phyloP scores from a whole-genome alignment of 176 grass and related monocot genomes.

The Zizania latifolia region DNA sequence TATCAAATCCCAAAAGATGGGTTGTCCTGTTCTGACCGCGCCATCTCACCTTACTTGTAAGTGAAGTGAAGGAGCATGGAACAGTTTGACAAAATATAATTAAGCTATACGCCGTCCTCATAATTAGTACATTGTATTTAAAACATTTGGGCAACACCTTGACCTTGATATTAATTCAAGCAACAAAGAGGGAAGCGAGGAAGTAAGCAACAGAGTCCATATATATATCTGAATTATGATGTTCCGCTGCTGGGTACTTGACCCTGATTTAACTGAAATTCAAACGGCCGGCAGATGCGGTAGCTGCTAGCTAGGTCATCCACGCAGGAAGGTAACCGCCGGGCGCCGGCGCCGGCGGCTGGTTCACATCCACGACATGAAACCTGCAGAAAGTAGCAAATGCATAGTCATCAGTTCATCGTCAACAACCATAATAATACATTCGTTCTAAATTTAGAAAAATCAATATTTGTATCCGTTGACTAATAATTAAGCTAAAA shows the following conservation, averaged over 20 bases:
- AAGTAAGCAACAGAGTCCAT: not conserved
- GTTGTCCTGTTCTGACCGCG: not conserved
- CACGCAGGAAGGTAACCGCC: conserved; percentile 21
- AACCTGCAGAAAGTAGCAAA: not conserved
- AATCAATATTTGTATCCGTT: no score
- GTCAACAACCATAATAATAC: not conserved
- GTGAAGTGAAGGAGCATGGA: no score
- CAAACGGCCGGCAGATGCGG: not conserved
- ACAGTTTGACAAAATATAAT: not conserved
- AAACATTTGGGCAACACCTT: not conserved
- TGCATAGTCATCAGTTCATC: not conserved
- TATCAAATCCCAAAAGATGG: not conserved
- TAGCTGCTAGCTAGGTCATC: conserved; percentile 29
- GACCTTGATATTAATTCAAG: not conserved
- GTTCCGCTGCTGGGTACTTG: not conserved
- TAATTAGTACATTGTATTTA: not conserved
- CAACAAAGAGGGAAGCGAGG: not conserved
- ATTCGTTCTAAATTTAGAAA: no score
- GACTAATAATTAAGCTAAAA: no score
- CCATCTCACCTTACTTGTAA: not conserved
- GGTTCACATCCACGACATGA: conserved; percentile 25
- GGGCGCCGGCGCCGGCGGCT: not conserved
- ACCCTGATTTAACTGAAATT: not conserved
- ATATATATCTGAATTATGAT: no score
- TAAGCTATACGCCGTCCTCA: not conserved